These are phyloP conservation scores for Mycosphaerella sp. DNA, from an alignment of 2,329 filamentous ascomycete species.

Conservation along the genomic window DNA sequence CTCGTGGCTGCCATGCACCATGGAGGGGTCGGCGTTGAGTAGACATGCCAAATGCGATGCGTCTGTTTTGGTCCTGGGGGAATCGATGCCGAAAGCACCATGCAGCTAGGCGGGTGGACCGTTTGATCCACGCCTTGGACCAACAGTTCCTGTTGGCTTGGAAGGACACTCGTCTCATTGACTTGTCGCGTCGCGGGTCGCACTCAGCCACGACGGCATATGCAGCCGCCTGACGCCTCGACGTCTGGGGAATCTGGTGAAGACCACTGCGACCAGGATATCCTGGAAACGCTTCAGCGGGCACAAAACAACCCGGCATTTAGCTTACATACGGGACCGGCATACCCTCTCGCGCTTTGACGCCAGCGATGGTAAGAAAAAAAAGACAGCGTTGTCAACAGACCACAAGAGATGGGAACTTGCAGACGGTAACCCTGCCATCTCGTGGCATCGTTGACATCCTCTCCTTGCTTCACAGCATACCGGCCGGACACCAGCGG, in stretches of 20 bases:
- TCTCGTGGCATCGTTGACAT: slow-evolving; percentile 23
- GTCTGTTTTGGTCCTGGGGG: slow-evolving; percentile 2
- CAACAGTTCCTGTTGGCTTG: neutral
- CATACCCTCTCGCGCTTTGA: slow-evolving; percentile 7
- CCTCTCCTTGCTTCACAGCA: slow-evolving; percentile 24
- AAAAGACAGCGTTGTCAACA: slow-evolving; percentile 11
- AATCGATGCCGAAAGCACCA: slow-evolving; percentile 5
- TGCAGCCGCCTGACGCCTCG: neutral
- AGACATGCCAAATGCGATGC: neutral
- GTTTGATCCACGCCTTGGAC: neutral
- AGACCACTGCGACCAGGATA: neutral
- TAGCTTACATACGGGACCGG: slow-evolving; percentile 7
- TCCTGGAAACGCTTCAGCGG: neutral
- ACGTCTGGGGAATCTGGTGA: slow-evolving; percentile 1
- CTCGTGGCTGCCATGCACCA: neutral
- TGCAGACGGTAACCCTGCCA: slow-evolving; percentile 18
- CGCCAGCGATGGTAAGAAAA: slow-evolving; percentile 14
- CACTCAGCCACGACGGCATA: neutral
- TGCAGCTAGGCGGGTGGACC: slow-evolving; percentile 3
- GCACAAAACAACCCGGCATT: slow-evolving; percentile 9
- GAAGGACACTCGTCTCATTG: neutral
- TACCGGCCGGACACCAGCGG: slow-evolving; percentile 20
- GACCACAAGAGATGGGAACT: slow-evolving; percentile 14
- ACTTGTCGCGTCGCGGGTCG: neutral
- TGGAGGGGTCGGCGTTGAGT: neutral